A percentile compares a stretch with the other conserved stretches of the same genome.
Conservation (phyloP, 768 basidiomycete genomes). For the Phaffia australis region DNA sequence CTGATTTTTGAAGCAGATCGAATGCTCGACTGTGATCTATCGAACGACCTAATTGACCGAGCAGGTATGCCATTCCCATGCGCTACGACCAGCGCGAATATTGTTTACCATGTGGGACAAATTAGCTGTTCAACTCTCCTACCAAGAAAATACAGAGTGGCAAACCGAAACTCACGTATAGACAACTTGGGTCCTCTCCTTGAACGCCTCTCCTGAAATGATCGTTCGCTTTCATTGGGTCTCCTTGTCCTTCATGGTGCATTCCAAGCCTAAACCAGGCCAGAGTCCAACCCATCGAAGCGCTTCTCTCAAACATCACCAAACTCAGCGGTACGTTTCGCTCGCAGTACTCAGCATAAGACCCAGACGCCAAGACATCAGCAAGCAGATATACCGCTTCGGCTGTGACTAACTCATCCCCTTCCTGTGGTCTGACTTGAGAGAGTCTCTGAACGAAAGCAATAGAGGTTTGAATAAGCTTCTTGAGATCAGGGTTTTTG, state of each 20-base stretch:
- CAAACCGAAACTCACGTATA: slow-evolving; percentile 52
- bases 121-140: slow-evolving; percentile 4
- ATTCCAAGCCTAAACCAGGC: slow-evolving; percentile 87
- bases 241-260: slow-evolving; percentile 78
- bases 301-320: slow-evolving; percentile 75
- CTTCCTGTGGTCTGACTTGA: slow-evolving; percentile 31
- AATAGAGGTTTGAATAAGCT: slow-evolving; percentile 56
- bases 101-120: slow-evolving; percentile 3
- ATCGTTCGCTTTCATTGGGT: slow-evolving; percentile 59
- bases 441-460: slow-evolving; percentile 49
- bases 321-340: slow-evolving; percentile 71
- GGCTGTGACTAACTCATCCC: slow-evolving; percentile 44
- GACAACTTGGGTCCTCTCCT: slow-evolving; percentile 61
- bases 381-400: slow-evolving; percentile 70
- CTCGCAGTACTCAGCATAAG: slow-evolving; percentile 45
- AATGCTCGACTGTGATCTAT: slow-evolving; percentile 51
- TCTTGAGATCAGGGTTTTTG: slow-evolving; percentile 50
- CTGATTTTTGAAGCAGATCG: slow-evolving; percentile 64
- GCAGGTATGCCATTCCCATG: slow-evolving; percentile 81
- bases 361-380: slow-evolving; percentile 58
- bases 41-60: slow-evolving; percentile 68
- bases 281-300: slow-evolving; percentile 59
- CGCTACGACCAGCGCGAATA: slow-evolving; percentile 45
- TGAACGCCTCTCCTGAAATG: slow-evolving; percentile 78
- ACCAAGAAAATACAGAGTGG: slow-evolving; percentile 22